phyloP scores from a whole-genome alignment of 192 early-diverging fungal genomes.

The Podila epicladia region DNA sequence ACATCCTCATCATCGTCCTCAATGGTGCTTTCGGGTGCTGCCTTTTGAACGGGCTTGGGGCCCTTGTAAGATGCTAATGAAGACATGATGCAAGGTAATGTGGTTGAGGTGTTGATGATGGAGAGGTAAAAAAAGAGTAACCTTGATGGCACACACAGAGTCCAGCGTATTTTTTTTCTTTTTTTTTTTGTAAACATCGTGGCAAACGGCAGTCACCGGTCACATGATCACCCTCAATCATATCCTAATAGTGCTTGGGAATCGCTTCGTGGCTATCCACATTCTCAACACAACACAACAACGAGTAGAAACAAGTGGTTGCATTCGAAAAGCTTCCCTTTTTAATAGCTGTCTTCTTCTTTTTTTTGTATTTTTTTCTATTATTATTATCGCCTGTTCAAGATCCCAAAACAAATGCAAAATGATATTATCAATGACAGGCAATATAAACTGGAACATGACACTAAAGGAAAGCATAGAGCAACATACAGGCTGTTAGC shows the following conservation, averaged over 20 bases:
- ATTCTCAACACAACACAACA: no score
- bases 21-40: constrained; percentile 27
- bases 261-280: no score
- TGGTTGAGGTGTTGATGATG: constrained; percentile 1
- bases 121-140: background rate
- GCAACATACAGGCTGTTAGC: constrained; percentile 11
- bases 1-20: constrained; percentile 70
- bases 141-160: background rate
- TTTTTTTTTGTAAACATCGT: no score
- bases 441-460: no score
- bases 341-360: background rate
- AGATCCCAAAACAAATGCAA: constrained; percentile 3
- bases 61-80: constrained; percentile 47
- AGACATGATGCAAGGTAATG: constrained; percentile 23
- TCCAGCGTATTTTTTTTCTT: no score
- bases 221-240: no score
- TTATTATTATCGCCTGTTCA: constrained; percentile 8
- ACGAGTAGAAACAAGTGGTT: no score
- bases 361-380: constrained; percentile 10
- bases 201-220: no score
- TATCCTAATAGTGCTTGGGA: no score
- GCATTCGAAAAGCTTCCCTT: no score
- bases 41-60: constrained; percentile 48
- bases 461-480: background rate
- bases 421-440: constrained; percentile 1